Evolutionary conservation across 1,139 yeast species (phyloP), one percentile per base, ranked within the genome.

Genomic region (Pichia sp.): DNA sequence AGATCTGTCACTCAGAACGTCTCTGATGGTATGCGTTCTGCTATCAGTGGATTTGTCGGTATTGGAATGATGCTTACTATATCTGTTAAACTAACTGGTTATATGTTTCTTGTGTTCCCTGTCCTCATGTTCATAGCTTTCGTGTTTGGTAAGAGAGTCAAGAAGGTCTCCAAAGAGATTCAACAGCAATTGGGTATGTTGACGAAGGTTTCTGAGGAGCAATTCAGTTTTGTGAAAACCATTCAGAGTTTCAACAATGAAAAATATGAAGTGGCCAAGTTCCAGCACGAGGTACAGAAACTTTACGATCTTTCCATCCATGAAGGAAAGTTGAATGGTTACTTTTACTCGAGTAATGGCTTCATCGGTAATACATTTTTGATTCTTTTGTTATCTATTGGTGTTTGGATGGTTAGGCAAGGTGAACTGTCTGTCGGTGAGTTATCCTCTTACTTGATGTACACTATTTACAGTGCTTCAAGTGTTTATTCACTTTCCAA

Each of bases 151-250:
- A 59, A 72, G 34, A 56, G 67, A 39, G 67, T 74, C 33, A 73
- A 73, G 45, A 55, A 58, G n/a, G 59, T 74, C 22, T 66, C 77
- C 1, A 62, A 67, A 34, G 58, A 57, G 34, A 70, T 73, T 27
- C 80, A 74, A 50, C 74, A 71, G 32, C 74, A 70, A 43, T 58
- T 74, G 38, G 80, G 79, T 7, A 59, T 58, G 5, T 59, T 74
- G 58, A 71, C 78, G 3, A 74, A 72, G 46, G 75, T 71, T n/a
- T 66, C 75, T 13, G 80, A 74, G 46, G 80, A 74, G 44, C 75
- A 72, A 45, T 65, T 74, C 46, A 68, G 63, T 47, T 77, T 77
- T 15, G 57, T 72, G 23, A 71, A 64, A 46, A 73, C 78, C 1
- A 73, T 74, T 44, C 80, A 74, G 52, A 62, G 72, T 39, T 74